Base-by-base conservation (phyloP, 2,329 filamentous ascomycete genomes). In the Aaosphaeria pasadenensis region DNA sequence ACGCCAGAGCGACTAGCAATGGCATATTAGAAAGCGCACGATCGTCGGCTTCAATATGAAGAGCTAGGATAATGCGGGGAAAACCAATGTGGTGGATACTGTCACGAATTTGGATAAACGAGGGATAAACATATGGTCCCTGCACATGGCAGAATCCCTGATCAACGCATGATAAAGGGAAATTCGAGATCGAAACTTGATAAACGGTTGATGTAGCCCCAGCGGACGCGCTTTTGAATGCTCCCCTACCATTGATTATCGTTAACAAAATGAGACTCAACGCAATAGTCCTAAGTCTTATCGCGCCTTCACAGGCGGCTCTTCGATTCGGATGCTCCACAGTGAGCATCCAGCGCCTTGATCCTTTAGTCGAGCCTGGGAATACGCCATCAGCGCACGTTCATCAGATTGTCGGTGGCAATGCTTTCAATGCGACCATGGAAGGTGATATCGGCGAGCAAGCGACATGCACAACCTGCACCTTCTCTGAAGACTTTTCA, bases 341-440 rank as follows among this genome's bases (percentile, higher is more conserved):
- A 1, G 31, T 56, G 13, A 57, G 52, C 24, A 58, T 63, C 17
- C 59, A 65, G 40, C 58, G 60, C 17, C 51, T 65, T 29, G 58
- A 65, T 50, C 60, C 60, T 9, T 51, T 65, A 11, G 57, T 65
- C 35, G 53, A 63, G 42, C 60, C 60, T 32, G 60, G 58, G 1
- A 49, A 49, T 35, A 45, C 49, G 7, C 58, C 58, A 11, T 59
- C 56, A n/a, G 51, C 58, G 11, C 56, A 60, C 44, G 51, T 60
- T n/a, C 56, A 58, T 30, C 51, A 61, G 40, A 48, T 59, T 28
- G 54, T 57, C 24, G 56, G 58, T 39, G 58, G 56, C n/a, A 56
- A 60, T 54, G 54, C 55, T 7, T 60, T 60, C 44, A 48, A 49
- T 29, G 43, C 55, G 11, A 54, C 51, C 13, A 62, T 62, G 56